Evolutionary conservation across 345 rosid genomes (phyloP).

Genomic region (Erysimum cheiranthoides): DNA sequence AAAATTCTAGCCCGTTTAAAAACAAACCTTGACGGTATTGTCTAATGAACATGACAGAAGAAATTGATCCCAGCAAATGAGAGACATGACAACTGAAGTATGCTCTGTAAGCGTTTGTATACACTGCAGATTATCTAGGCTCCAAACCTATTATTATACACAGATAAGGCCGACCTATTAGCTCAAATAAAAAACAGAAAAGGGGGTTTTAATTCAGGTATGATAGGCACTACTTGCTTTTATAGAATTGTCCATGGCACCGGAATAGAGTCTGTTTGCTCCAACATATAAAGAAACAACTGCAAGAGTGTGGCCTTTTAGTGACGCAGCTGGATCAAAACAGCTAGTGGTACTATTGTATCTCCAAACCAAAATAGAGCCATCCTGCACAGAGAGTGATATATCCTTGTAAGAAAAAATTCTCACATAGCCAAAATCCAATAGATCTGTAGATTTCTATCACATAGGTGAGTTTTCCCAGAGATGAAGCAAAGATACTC

Average conservation of each 20-base stretch:
- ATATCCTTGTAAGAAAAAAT: slow-evolving; percentile 18
- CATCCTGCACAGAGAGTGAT: slow-evolving; percentile 63
- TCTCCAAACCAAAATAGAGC: slow-evolving; percentile 85
- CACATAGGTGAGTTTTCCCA: neutral
- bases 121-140: slow-evolving; percentile 89
- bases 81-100: slow-evolving; percentile 91
- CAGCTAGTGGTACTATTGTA: slow-evolving; percentile 63
- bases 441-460: slow-evolving; percentile 1
- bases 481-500: slow-evolving; percentile 20
- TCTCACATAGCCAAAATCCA: neutral
- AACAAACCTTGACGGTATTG: slow-evolving; percentile 65
- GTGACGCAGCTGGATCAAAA: slow-evolving; percentile 94
- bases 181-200: slow-evolving; percentile 18
- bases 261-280: slow-evolving; percentile 90
- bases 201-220: slow-evolving; percentile 3
- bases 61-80: slow-evolving; percentile 99
- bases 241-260: slow-evolving; percentile 92
- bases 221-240: slow-evolving; percentile 52
- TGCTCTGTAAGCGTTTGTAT: slow-evolving; percentile 83
- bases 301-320: slow-evolving; percentile 67
- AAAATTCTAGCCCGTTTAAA: slow-evolving; percentile 5
- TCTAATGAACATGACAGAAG: slow-evolving; percentile 96
- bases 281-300: slow-evolving; percentile 91
- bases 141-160: slow-evolving; percentile 79
- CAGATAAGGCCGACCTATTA: slow-evolving; percentile 15